A percentile compares a stretch with the other conserved stretches of the same genome.
Evolutionary conservation across 257 asterid genomes (phyloP).

Genomic region (Fraxinus cuspidata): DNA sequence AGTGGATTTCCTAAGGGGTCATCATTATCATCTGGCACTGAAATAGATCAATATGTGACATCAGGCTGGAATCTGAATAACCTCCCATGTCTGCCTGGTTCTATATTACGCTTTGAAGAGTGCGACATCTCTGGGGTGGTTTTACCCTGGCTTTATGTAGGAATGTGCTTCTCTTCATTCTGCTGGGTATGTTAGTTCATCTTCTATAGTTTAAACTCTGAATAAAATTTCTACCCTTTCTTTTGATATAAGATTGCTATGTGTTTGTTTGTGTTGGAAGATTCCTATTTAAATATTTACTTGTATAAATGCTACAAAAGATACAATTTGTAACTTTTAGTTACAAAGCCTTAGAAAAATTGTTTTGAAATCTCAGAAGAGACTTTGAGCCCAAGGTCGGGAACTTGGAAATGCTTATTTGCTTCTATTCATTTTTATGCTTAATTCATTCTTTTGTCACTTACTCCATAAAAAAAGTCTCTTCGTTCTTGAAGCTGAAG

Average conservation of each 20-base stretch:
- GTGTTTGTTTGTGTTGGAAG: background rate
- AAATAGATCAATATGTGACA: conserved; percentile 47
- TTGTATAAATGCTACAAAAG: background rate
- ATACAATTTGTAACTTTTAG: background rate
- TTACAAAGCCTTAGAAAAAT: background rate
- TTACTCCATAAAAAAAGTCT: background rate
- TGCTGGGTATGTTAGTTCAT: conserved; percentile 59
- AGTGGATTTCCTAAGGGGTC: conserved; percentile 83
- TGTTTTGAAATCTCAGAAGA: background rate
- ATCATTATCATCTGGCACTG: conserved; percentile 35
- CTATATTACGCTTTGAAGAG: conserved; percentile 81
- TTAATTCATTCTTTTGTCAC: background rate
- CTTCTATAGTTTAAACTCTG: background rate
- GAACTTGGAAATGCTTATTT: background rate
- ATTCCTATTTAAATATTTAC: background rate
- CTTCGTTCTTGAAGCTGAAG: conserved; percentile 11
- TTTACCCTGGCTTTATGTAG: conserved; percentile 96
- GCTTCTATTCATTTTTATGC: background rate
- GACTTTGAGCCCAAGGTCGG: background rate
- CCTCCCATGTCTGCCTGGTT: conserved; percentile 81
- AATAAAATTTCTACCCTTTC: background rate
- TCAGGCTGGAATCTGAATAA: conserved; percentile 98
- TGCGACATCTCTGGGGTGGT: conserved; percentile 92
- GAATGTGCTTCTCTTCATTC: conserved; percentile 98
- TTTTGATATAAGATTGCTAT: background rate